Percentiles rank a stretch among this genome's conserved stretches.
phyloP scores from a whole-genome alignment of 179 eudicot genomes.

The Carnegiea gigantea region DNA sequence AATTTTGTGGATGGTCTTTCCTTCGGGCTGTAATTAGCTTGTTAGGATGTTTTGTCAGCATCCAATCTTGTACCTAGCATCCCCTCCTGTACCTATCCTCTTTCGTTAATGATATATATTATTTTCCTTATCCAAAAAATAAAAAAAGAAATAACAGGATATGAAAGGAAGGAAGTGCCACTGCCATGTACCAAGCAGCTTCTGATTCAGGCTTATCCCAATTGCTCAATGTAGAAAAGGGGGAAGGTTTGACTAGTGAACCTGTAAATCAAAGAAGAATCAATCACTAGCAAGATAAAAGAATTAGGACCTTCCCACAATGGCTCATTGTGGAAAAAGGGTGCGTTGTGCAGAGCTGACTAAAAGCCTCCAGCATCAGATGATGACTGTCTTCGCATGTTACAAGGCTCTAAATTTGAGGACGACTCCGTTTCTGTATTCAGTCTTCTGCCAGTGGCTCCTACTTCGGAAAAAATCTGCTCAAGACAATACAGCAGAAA shows the following conservation, averaged over 20 bases:
- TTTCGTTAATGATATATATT: too few species aligned
- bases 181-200: too few species aligned
- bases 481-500: slow-evolving; percentile 17
- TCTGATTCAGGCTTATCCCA: too few species aligned
- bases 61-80: too few species aligned
- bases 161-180: too few species aligned
- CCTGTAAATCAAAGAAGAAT: neutral
- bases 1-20: too few species aligned
- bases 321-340: neutral
- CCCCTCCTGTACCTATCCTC: too few species aligned
- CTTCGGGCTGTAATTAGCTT: too few species aligned
- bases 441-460: slow-evolving; percentile 62
- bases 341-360: slow-evolving; percentile 53
- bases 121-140: too few species aligned
- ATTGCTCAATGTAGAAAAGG: neutral
- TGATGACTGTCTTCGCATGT: slow-evolving; percentile 64
- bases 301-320: neutral
- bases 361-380: slow-evolving; percentile 82
- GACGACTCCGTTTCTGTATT: slow-evolving; percentile 54
- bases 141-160: too few species aligned
- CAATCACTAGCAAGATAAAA: neutral
- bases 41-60: too few species aligned
- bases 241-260: neutral
- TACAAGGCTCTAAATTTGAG: slow-evolving; percentile 61
- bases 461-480: slow-evolving; percentile 78